Percentiles rank a stretch among this genome's conserved stretches.
Conservation (phyloP, 2,329 filamentous ascomycete species). For the Torrubiellomyces zombiae region DNA sequence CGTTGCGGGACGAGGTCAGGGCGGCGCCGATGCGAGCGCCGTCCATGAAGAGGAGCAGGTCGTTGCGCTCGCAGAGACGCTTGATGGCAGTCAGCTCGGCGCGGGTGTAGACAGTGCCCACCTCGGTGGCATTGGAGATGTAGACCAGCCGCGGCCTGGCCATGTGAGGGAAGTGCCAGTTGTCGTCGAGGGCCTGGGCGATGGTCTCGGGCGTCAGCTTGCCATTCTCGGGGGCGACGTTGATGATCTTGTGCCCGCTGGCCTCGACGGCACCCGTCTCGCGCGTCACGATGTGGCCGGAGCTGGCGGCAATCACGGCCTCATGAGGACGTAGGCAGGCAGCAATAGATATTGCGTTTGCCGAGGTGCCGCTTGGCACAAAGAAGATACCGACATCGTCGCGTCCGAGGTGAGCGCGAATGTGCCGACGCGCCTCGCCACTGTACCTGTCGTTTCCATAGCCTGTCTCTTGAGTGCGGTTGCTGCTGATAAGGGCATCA, state of each 20-base stretch:
- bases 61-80: slow-evolving; percentile 21
- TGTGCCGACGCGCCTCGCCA: slow-evolving; percentile 22
- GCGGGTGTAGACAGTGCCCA: slow-evolving; percentile 30
- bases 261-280: slow-evolving; percentile 35
- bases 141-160: slow-evolving; percentile 33
- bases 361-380: slow-evolving; percentile 33
- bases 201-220: slow-evolving; percentile 28
- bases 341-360: slow-evolving; percentile 34
- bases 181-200: slow-evolving; percentile 24
- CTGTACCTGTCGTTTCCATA: slow-evolving; percentile 30
- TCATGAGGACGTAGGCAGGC: slow-evolving; percentile 32
- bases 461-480: slow-evolving; percentile 25
- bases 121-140: slow-evolving; percentile 33
- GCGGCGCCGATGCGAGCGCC: slow-evolving; percentile 29
- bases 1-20: slow-evolving; percentile 23
- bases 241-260: slow-evolving; percentile 34
- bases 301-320: slow-evolving; percentile 30
- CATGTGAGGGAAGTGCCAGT: slow-evolving; percentile 34
- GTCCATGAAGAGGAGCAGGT: slow-evolving; percentile 28
- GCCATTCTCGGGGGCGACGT: slow-evolving; percentile 25
- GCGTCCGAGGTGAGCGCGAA: slow-evolving; percentile 19
- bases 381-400: slow-evolving; percentile 30
- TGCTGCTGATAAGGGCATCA: slow-evolving; percentile 26
- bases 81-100: slow-evolving; percentile 24
- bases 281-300: slow-evolving; percentile 30